Evolutionary conservation across 2,329 filamentous ascomycete species (phyloP), one percentile per base, ranked within the genome.

Genomic region (Xenosphaeropsis pyriputrescens): DNA sequence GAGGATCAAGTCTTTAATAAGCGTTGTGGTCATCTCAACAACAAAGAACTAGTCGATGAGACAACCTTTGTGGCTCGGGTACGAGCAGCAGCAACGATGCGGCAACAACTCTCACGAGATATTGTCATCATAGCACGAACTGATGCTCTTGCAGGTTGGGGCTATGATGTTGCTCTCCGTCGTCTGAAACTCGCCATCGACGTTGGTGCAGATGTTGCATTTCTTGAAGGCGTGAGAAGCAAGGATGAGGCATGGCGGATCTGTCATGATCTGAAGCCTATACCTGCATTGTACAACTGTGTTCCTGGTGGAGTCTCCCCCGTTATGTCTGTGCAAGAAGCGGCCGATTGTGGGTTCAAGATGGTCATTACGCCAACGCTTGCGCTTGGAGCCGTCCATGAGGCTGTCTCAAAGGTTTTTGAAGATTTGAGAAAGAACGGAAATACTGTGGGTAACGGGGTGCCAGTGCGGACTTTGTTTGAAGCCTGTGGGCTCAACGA

Each of bases 81-180:
- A 47, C 59, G 66, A 1, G 74, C 75, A 0, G 72, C 72, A 0
- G 59, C 56, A 11, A 56, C 61, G 6, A 68, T 72, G 1, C 59
- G 72, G 2, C 53, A 62, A 16, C 56, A 59, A 14, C 50, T 67
- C 19, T 58, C 60, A 9, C 62, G 62, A 13, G 74, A 79, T 43
- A 73, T 80, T 29, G 64, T 80, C 18, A 64, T 80, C 39, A 79
- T 81, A 40, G 75, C 74, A 1, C 63, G 75, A 9, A 79, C 75
- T 0, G 75, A 80, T 46, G 69, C 75, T 1, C 55, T 75, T 3
- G 70, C 74, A 42, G 57, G 60, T 0, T 58, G 64, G 5, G 74
- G 73, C 0, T 79, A 70, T 43, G 69, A 72, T 8, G 71, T 69
- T 45, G 67, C 70, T 2, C 52, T 76, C 7, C 45, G 47, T 2